Percentiles rank a stretch among this genome's conserved stretches.
phyloP scores from a whole-genome alignment of 495 filamentous ascomycete genomes.

The Lophium mytilinum region DNA sequence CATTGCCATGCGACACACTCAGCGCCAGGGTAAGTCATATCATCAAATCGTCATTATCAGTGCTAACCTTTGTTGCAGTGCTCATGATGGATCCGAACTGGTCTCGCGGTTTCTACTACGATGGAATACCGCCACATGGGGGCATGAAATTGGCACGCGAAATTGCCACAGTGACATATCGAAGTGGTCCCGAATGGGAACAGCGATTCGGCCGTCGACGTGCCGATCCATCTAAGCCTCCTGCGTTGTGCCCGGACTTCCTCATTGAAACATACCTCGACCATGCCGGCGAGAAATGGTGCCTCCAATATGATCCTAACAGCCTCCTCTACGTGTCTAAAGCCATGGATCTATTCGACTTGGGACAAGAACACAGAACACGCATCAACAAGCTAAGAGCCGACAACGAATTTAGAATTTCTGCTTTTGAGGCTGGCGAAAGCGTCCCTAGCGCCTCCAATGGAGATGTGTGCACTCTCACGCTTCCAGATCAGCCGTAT shows the following conservation, averaged over 20 bases:
- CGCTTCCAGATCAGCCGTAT: constrained; percentile 76
- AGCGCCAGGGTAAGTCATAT: constrained; percentile 55
- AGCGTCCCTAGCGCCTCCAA: constrained; percentile 17
- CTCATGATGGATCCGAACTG: constrained; percentile 98
- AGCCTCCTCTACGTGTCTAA: constrained; percentile 95
- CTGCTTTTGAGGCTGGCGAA: constrained; percentile 27
- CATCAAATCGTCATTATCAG: background rate
- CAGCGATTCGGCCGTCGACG: constrained; percentile 82
- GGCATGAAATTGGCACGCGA: constrained; percentile 98
- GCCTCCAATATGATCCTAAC: constrained; percentile 95
- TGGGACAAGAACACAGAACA: constrained; percentile 60
- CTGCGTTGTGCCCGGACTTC: constrained; percentile 93
- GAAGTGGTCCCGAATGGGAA: constrained; percentile 97
- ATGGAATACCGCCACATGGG: constrained; percentile 76
- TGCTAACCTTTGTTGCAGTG: constrained; percentile 39
- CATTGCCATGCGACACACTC: constrained; percentile 98
- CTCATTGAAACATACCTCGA: constrained; percentile 98
- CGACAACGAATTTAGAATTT: constrained; percentile 43
- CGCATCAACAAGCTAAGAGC: constrained; percentile 42
- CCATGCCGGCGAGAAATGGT: constrained; percentile 98
- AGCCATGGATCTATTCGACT: constrained; percentile 97
- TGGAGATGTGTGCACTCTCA: constrained; percentile 64
- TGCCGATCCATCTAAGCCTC: constrained; percentile 76
- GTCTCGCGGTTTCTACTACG: constrained; percentile 96
- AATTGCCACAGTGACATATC: constrained; percentile 96